These are phyloP conservation scores for Fraxinus xanthoxyloides DNA, from an alignment of 305 asterid species.

Conservation along the genomic window DNA sequence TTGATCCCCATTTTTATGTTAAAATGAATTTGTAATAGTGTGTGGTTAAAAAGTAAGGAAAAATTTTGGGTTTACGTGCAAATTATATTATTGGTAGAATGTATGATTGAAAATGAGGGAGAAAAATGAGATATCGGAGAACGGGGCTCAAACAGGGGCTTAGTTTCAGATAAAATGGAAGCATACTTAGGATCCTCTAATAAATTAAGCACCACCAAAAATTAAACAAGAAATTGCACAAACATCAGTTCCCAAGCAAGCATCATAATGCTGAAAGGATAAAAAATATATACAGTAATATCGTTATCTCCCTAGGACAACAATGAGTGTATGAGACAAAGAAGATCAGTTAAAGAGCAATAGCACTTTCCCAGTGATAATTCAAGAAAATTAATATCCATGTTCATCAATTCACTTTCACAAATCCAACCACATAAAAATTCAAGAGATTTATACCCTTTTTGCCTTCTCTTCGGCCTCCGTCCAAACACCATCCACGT, in stretches of 20 bases:
- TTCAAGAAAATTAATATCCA: constrained; percentile 7
- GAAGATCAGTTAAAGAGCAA: background rate
- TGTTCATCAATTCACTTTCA: background rate
- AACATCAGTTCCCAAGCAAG: background rate
- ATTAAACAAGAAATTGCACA: background rate
- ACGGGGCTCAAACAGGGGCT: no score
- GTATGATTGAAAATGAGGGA: no score
- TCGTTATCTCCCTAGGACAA: background rate
- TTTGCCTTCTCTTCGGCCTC: constrained; percentile 90
- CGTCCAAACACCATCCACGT: constrained; percentile 81
- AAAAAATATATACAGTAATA: background rate
- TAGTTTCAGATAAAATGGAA: background rate
- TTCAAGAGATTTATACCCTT: constrained; percentile 44
- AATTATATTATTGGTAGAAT: no score
- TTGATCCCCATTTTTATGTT: no score
- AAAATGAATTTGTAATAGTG: no score
- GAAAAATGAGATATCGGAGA: no score
- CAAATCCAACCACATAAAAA: background rate
- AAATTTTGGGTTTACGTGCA: no score
- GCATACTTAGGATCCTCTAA: background rate
- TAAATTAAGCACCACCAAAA: background rate
- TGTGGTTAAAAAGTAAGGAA: no score
- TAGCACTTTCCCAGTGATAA: constrained; percentile 3
- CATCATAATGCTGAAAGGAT: background rate
- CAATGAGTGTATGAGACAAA: background rate